Base-by-base conservation (phyloP, 352 stramenopile genomes). In the Phytophthora chlamydospora region DNA sequence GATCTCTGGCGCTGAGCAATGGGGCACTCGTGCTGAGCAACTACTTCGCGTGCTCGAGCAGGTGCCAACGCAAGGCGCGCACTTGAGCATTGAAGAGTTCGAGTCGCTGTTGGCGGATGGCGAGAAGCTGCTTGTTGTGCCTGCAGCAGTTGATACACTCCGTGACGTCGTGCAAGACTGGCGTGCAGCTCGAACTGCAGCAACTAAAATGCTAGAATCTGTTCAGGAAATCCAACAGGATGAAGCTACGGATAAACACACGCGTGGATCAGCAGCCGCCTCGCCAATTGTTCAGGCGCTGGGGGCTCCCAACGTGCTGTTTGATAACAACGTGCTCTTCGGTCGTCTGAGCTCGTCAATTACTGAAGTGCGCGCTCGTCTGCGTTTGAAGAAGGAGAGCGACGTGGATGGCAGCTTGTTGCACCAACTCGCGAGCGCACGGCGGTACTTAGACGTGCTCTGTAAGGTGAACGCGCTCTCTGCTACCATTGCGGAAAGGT, bases 391-490 rank as follows among this genome's bases (percentile, higher is more conserved):
- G 19, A 57, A 58, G 32, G 67, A 72, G 34, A 62, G 36, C 31
- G 49, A 42, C 10, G 35, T 14, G 21, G 34, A 54, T 14, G 62
- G 52, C 5, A 65, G 40, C 17, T 58, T 75, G 4, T 27, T 61
- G 7, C 53, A 32, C 4, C 57, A 68, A 35, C 55, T 78, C 4
- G 33, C 35, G 13, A 29, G 46, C 19, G 66, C 66, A 0, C 58
- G 47, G 31, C 32, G 55, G n/a, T 79, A 74, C 29, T 24, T 79
- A 3, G 58, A 72, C 39, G 58, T 66, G 39, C 54, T 79, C 43
- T 62, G 62, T 29, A 62, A 63, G 12, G 71, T 75, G 32, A 79
- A 79, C 11, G 55, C 55, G 0, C 33, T 76, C 31, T 44, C 59
- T 29, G 66, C 62, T 4, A 52, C 47, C 13, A 65, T 75, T 39